A percentile compares a stretch with the other conserved stretches of the same genome.
These are phyloP conservation scores for Nemania bipapillata DNA, from an alignment of 2,329 filamentous ascomycete genomes.

Conservation along the genomic window DNA sequence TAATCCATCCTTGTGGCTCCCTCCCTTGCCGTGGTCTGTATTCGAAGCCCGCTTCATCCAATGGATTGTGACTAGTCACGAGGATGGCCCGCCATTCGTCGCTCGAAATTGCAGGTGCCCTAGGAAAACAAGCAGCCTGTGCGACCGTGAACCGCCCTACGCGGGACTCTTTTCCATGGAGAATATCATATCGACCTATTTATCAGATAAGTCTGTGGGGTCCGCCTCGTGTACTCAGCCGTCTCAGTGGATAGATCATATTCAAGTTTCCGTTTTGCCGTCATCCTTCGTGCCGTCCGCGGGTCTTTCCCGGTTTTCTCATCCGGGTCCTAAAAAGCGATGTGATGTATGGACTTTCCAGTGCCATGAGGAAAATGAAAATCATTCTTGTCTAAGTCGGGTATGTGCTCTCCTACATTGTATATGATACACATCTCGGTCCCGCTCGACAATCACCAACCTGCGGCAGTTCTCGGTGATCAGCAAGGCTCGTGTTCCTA, in stretches of 20 bases:
- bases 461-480: conserved; percentile 30
- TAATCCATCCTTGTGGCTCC: conserved; percentile 38
- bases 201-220: conserved; percentile 5
- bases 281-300: conserved; percentile 23
- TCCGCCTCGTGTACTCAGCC: conserved; percentile 42
- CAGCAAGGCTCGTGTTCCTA: conserved; percentile 34
- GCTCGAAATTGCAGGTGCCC: conserved; percentile 13
- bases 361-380: neutral
- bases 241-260: conserved; percentile 27
- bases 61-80: conserved; percentile 39
- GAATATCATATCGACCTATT: neutral
- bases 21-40: conserved; percentile 31
- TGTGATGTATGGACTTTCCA: neutral
- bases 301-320: conserved; percentile 14
- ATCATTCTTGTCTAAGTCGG: neutral
- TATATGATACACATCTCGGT: conserved; percentile 27
- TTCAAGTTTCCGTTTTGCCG: conserved; percentile 36
- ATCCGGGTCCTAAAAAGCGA: conserved; percentile 14
- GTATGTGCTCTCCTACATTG: conserved; percentile 13
- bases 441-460: conserved; percentile 29
- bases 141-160: conserved; percentile 31
- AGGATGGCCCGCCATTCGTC: conserved; percentile 37
- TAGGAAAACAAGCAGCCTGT: conserved; percentile 42
- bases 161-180: neutral
- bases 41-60: conserved; percentile 34